These are phyloP conservation scores for Platanthera guangdongensis DNA, from an alignment of 106 monocot species.

Conservation along the genomic window DNA sequence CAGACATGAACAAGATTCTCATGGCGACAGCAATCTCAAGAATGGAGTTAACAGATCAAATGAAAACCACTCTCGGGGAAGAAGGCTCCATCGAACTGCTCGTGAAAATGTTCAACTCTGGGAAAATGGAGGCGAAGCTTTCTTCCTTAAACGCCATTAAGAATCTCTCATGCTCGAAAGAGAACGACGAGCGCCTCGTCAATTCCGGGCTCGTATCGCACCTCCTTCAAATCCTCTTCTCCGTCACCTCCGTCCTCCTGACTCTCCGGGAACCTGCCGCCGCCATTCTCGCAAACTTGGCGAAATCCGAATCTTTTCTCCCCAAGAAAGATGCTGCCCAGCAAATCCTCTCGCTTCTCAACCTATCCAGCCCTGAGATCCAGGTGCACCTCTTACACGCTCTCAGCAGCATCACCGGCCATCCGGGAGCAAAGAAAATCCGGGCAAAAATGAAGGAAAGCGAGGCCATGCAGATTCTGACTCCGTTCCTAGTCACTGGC, in stretches of 20 bases:
- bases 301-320: conserved; percentile 53
- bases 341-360: conserved; percentile 71
- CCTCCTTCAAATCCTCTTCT: conserved; percentile 73
- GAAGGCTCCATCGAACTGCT: conserved; percentile 55
- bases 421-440: conserved; percentile 33
- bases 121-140: conserved; percentile 76
- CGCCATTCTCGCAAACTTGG: conserved; percentile 53
- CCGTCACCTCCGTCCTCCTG: conserved; percentile 77
- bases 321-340: conserved; percentile 41
- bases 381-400: conserved; percentile 57
- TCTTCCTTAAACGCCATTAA: conserved; percentile 55
- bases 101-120: conserved; percentile 59
- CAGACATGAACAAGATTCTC: conserved; percentile 85
- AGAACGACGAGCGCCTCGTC: conserved; percentile 44
- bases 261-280: conserved; percentile 76
- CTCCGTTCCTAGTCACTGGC: conserved; percentile 45
- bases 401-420: conserved; percentile 53
- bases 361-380: conserved; percentile 46
- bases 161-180: conserved; percentile 45
- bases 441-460: conserved; percentile 49
- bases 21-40: conserved; percentile 80
- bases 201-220: conserved; percentile 41
- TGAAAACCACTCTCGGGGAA: conserved; percentile 54
- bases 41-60: conserved; percentile 68
- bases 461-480: conserved; percentile 50